These are phyloP conservation scores for Rhizopus stolonifer DNA, from an alignment of 371 early-diverging fungal species.

Conservation along the genomic window DNA sequence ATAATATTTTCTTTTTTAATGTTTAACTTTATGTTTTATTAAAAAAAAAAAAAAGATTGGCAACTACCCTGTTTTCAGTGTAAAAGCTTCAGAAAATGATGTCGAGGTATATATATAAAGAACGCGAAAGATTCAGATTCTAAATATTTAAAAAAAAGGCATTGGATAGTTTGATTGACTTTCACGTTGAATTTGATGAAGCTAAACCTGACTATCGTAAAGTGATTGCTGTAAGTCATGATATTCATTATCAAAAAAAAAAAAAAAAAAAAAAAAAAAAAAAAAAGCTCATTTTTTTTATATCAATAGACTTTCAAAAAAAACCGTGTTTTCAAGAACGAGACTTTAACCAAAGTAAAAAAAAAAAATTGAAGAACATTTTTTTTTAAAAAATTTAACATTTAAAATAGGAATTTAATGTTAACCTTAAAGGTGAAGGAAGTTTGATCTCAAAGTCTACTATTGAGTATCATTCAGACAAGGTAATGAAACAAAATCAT, in stretches of 20 bases:
- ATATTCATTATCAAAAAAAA: not conserved
- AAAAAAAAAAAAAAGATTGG: conserved; percentile 28
- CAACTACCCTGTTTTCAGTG: conserved; percentile 28
- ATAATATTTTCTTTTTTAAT: not conserved
- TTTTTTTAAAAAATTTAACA: no score
- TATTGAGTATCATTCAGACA: conserved; percentile 55
- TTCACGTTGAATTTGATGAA: conserved; percentile 56
- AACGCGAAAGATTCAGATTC: not conserved
- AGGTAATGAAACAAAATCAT: no score
- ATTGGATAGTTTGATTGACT: conserved; percentile 54
- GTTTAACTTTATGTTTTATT: not conserved
- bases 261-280: not conserved
- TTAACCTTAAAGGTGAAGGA: conserved; percentile 42
- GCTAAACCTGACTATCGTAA: conserved; percentile 50
- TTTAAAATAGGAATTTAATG: conserved; percentile 34
- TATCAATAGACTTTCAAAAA: conserved; percentile 53
- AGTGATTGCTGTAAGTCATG: conserved; percentile 47
- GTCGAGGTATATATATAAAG: conserved; percentile 20
- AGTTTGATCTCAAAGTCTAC: conserved; percentile 33
- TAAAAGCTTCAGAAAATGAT: conserved; percentile 27
- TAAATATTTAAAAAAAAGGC: conserved; percentile 14
- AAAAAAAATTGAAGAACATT: no score
- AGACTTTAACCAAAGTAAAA: conserved; percentile 50
- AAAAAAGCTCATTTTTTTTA: not conserved
- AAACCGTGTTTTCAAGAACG: conserved; percentile 57